Evolutionary conservation across 495 filamentous ascomycete species (phyloP), one percentile per base, ranked within the genome.

Genomic region (Neurospora tetrasperma): DNA sequence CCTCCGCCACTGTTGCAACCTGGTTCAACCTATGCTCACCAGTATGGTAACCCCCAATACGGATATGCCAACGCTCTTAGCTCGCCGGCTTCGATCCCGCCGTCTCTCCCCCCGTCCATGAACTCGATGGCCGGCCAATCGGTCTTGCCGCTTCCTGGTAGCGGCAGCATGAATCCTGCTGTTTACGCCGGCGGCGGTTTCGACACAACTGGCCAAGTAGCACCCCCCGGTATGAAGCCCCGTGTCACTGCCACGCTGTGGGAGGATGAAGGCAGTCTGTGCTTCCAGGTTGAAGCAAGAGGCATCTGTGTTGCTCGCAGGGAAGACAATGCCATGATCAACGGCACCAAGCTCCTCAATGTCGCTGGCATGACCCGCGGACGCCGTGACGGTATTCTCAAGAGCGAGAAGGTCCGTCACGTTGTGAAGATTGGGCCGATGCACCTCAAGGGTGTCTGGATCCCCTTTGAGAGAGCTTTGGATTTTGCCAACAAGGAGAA

Each of bases 401-500:
- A 99, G 84, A 98, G 96, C 81, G 96, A 99, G 80, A 98, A 98
- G 81, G 88, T 94, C 42, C 89, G 96, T 38, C 94, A 98, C 83
- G 96, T 99, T 16, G 96, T 99, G 70, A 99, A 99, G 83, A 99
- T 99, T 77, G 96, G 96, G 0, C 96, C 96, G 5, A 99, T 99
- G 96, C 96, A 99, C 79, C 84, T 99, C 38, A 99, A 99, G 82
- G 96, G 96, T 77, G 96, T 99, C 72, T 99, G 96, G 96, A 99
- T 99, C 79, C 96, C 96, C 10, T 99, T 96, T 76, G 96, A 98
- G 73, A 89, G 96, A 71, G 96, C 96, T 3, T 84, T 99, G 54
- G 96, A 99, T 75, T 99, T 99, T 79, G 96, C 96, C 46, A 99
- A 99, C 84, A 98, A 97, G 86, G 96, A 99, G 82, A 98, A 98